A percentile compares a stretch with the other conserved stretches of the same genome.
phyloP scores from a whole-genome alignment of 2,329 filamentous ascomycete species.

The Dactylonectria estremocensis region DNA sequence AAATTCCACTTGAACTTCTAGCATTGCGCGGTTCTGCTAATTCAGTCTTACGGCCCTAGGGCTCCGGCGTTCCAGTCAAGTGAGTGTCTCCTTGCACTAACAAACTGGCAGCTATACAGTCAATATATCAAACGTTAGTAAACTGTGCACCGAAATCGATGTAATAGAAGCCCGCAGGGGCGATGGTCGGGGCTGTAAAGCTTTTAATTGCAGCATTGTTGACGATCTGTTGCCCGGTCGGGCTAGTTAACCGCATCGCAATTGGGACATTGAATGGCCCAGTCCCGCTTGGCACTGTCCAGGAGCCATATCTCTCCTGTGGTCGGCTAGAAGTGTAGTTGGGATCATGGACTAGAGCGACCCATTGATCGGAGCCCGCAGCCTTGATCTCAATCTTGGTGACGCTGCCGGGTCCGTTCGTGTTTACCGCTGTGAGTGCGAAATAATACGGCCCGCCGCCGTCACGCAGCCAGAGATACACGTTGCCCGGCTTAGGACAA shows the following conservation, averaged over 20 bases:
- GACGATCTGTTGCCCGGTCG: conserved; percentile 19
- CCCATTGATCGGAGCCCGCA: conserved; percentile 17
- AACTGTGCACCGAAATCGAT: conserved; percentile 26
- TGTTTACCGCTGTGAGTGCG: conserved; percentile 20
- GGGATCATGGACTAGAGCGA: conserved; percentile 17
- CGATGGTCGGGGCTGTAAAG: conserved; percentile 11
- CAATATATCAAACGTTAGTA: conserved; percentile 10
- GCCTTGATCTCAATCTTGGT: conserved; percentile 25
- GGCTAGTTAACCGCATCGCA: conserved; percentile 17
- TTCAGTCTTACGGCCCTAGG: not conserved
- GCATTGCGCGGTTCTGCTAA: not conserved
- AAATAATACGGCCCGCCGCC: conserved; percentile 17
- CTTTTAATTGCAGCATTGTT: conserved; percentile 19
- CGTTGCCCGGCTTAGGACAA: conserved; percentile 21
- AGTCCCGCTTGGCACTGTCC: conserved; percentile 16
- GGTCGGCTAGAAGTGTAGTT: conserved; percentile 23
- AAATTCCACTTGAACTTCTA: not conserved
- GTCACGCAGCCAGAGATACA: conserved; percentile 22
- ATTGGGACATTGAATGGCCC: conserved; percentile 18
- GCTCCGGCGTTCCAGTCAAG: too few relatives aligned
- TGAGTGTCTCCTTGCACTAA: not conserved
- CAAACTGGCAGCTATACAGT: not conserved
- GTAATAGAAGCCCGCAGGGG: conserved; percentile 20
- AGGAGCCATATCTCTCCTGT: conserved; percentile 21
- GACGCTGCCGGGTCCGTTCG: conserved; percentile 21